Percentiles rank a stretch among this genome's conserved stretches.
phyloP scores from a whole-genome alignment of 768 basidiomycete genomes.

The Boletus subparvulus region DNA sequence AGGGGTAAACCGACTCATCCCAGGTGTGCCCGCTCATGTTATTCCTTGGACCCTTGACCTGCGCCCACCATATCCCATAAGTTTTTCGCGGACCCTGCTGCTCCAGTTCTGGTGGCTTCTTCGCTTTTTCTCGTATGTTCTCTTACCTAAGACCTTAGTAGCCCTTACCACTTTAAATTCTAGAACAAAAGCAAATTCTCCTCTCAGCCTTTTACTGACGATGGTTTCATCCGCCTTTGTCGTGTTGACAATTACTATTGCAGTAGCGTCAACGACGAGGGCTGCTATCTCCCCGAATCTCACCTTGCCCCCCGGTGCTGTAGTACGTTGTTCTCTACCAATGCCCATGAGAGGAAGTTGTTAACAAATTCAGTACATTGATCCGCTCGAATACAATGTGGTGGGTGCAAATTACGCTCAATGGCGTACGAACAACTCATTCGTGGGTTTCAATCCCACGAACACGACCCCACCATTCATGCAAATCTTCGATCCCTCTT shows the following conservation, averaged over 20 bases:
- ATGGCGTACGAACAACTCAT: conserved; percentile 38
- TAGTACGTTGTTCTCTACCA: conserved; percentile 14
- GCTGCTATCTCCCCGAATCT: neutral
- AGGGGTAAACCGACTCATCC: no score
- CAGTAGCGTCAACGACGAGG: neutral
- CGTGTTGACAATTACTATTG: conserved; percentile 8
- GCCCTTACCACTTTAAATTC: no score
- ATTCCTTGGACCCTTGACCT: no score
- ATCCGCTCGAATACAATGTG: conserved; percentile 53
- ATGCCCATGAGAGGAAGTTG: neutral
- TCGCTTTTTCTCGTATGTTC: no score
- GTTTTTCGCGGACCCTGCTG: no score
- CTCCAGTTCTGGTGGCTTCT: no score
- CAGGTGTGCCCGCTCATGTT: no score
- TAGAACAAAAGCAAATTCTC: neutral
- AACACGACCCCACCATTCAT: conserved; percentile 58
- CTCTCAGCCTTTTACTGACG: neutral
- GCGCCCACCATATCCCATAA: no score
- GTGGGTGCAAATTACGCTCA: conserved; percentile 43
- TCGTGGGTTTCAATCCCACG: conserved; percentile 59
- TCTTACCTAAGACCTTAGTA: no score
- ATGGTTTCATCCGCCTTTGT: neutral
- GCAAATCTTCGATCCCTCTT: conserved; percentile 51
- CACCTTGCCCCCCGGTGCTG: conserved; percentile 23
- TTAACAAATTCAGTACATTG: conserved; percentile 40